Conservation (phyloP, 2,329 filamentous ascomycete genomes). For the Paecilomyces variotii region DNA sequence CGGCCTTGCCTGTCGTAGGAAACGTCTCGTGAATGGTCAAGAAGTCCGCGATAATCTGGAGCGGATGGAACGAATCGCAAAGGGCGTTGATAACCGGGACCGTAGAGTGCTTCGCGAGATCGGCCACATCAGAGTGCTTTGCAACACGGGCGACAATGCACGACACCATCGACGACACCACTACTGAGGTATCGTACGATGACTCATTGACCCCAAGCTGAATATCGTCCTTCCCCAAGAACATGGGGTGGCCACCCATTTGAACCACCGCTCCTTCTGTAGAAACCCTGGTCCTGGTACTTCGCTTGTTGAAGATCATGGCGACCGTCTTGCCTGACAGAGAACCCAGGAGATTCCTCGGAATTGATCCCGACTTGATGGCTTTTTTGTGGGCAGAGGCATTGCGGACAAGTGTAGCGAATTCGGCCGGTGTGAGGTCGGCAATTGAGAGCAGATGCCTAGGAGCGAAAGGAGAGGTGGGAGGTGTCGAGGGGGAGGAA, state of each 20-base stretch:
- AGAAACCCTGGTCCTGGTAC: constrained; percentile 85
- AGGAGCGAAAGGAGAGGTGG: constrained; percentile 53
- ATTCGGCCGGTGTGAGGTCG: constrained; percentile 72
- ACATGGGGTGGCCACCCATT: constrained; percentile 92
- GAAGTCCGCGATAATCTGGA: constrained; percentile 92
- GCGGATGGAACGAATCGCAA: constrained; percentile 83
- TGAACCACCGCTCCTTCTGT: constrained; percentile 85
- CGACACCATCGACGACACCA: constrained; percentile 90
- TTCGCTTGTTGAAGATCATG: constrained; percentile 95
- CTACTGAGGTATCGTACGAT: constrained; percentile 80
- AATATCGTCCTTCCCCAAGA: constrained; percentile 90
- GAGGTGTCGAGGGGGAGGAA: constrained; percentile 29
- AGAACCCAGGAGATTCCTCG: constrained; percentile 51
- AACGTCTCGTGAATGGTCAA: constrained; percentile 80
- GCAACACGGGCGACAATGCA: constrained; percentile 75
- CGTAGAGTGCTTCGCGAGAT: constrained; percentile 61
- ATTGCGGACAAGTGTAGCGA: constrained; percentile 75
- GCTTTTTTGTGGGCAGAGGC: constrained; percentile 66
- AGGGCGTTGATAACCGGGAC: constrained; percentile 83
- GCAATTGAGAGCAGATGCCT: constrained; percentile 88
- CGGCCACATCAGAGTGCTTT: constrained; percentile 65
- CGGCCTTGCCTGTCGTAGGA: constrained; percentile 37
- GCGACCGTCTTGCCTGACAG: constrained; percentile 75
- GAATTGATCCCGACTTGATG: constrained; percentile 62
- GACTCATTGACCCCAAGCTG: constrained; percentile 93